Base-by-base conservation (phyloP, 176 grass and related monocot genomes). In the Oropetium thomaeum region DNA sequence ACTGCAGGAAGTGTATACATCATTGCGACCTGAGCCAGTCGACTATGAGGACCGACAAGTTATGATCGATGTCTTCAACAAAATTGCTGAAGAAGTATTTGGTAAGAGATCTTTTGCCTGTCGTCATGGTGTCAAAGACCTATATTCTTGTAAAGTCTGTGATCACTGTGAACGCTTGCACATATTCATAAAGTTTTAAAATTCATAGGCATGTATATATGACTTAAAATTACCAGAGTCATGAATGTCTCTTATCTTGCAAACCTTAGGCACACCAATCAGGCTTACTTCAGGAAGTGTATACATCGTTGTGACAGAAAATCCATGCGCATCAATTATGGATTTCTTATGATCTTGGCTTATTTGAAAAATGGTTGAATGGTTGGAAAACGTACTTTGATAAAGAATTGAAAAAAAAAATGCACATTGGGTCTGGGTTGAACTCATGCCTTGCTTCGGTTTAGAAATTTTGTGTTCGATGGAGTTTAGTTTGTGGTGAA, bases 21-120 rank as follows among this genome's bases (percentile, higher is more conserved):
- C 63, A 52, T 67, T 93, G 79, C 74, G 23, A 37, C 94, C 94
- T 63, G 74, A 84, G 67, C 74, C 78, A 58, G 76, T 71, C 4
- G 81, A 97, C 42, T 97, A 97, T 91, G 86, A 89, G 53, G 41
- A 93, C n/a, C 75, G 94, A 42, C 72, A 42, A 44, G 17, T 42
- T 47, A 83, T 97, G 63, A 35, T 97, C 20, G 10, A 45, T 1
- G 62, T 81, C 69, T 97, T 97, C 53, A 89, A 91, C 63, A 85
- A 34, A 66, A 89, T 91, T 25, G 78, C 62, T 47, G 60, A 49
- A 34, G 69, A 78, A n/a, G 80, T 85, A 57, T 93, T 87, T 83
- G 94, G 94, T 97, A 87, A 69, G 75, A 70, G 51, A 55, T 20
- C 2, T 82, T 67, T 41, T 76, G 5, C 59, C 3, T 67, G 39